These are phyloP conservation scores for Claviceps lovelessii DNA, from an alignment of 2,329 filamentous ascomycete species.

Conservation along the genomic window DNA sequence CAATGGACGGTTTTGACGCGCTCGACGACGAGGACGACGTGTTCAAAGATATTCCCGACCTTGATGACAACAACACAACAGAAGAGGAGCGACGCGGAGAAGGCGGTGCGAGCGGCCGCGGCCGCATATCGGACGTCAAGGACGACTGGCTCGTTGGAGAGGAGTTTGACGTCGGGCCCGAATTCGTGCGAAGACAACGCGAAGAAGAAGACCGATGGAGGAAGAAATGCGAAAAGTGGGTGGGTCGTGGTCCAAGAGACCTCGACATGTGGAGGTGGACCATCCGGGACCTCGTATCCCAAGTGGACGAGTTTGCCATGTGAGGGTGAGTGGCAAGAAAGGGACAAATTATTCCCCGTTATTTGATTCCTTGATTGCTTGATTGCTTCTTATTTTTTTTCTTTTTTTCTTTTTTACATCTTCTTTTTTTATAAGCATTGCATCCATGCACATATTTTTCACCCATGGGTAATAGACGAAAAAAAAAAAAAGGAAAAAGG, in stretches of 20 bases:
- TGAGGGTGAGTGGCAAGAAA: background rate
- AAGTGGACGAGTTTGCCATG: conserved; percentile 22
- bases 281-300: conserved; percentile 44
- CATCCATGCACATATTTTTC: background rate
- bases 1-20: conserved; percentile 51
- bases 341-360: too few relatives aligned
- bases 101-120: conserved; percentile 13
- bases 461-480: background rate
- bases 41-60: conserved; percentile 87
- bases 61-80: conserved; percentile 50
- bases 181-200: conserved; percentile 76
- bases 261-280: conserved; percentile 64
- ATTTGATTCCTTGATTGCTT: too few relatives aligned
- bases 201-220: conserved; percentile 89
- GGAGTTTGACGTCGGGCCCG: conserved; percentile 93
- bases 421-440: background rate
- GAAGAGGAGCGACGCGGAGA: conserved; percentile 35
- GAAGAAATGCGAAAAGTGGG: conserved; percentile 77
- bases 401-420: background rate
- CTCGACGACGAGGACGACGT: conserved; percentile 71
- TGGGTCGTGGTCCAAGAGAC: conserved; percentile 42
- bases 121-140: conserved; percentile 45
- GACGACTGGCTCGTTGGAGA: conserved; percentile 83
- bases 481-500: background rate
- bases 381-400: too few relatives aligned